Percentiles rank a stretch among this genome's conserved stretches.
Conservation (phyloP, 441 rosid genomes). For the Croton setiger region DNA sequence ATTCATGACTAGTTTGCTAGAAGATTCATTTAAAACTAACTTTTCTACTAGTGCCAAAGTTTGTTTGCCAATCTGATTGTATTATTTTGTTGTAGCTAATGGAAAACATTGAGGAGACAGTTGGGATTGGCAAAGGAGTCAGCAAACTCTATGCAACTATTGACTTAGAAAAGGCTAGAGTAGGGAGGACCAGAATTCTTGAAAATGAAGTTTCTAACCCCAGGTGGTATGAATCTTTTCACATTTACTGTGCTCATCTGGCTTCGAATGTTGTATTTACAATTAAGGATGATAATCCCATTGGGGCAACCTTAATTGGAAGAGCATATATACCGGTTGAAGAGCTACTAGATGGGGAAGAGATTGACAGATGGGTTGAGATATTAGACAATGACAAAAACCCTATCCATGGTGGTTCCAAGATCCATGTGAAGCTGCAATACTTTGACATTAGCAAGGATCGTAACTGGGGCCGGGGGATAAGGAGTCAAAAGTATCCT, state of each 20-base stretch:
- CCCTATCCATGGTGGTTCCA: slow-evolving; percentile 57
- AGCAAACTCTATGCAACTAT: slow-evolving; percentile 73
- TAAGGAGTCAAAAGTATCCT: slow-evolving; percentile 71
- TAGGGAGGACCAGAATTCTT: slow-evolving; percentile 79
- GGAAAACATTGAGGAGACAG: slow-evolving; percentile 66
- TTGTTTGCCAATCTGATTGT: slow-evolving; percentile 16
- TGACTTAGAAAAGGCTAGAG: slow-evolving; percentile 91
- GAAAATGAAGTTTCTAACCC: slow-evolving; percentile 60
- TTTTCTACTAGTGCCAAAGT: background rate
- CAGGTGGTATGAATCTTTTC: slow-evolving; percentile 94
- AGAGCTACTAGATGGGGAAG: slow-evolving; percentile 65
- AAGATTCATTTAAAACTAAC: background rate
- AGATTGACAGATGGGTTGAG: slow-evolving; percentile 83
- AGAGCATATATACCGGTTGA: slow-evolving; percentile 78
- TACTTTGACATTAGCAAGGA: slow-evolving; percentile 67
- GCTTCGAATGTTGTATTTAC: slow-evolving; percentile 83
- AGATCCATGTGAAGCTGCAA: slow-evolving; percentile 86
- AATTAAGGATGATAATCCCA: slow-evolving; percentile 83
- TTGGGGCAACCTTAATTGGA: slow-evolving; percentile 90
- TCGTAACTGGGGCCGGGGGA: slow-evolving; percentile 62
- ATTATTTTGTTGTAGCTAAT: slow-evolving; percentile 46
- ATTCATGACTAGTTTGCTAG: background rate
- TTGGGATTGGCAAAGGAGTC: slow-evolving; percentile 81
- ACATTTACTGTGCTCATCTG: slow-evolving; percentile 83
- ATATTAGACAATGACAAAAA: slow-evolving; percentile 63